Conservation (phyloP, 805 yeast genomes). For the Alloascoidea africana region DNA sequence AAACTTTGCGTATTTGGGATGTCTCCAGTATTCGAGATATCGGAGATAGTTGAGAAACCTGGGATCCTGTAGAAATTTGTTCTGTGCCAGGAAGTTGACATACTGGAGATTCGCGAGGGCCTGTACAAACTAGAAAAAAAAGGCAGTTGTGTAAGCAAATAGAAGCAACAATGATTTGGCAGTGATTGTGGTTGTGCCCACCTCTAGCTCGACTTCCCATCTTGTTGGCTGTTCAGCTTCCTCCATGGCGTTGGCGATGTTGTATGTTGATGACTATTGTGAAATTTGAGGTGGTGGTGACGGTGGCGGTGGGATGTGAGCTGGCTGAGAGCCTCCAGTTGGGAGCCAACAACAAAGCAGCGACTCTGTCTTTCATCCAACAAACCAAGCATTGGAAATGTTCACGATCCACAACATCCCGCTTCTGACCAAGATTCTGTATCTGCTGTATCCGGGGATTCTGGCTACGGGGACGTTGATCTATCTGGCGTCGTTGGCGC, state of each 20-base stretch:
- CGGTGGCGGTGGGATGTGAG: background rate
- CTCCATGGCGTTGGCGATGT: background rate
- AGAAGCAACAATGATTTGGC: conserved; percentile 2
- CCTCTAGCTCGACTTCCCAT: conserved; percentile 82
- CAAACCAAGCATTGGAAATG: no score
- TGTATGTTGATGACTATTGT: no score
- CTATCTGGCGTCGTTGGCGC: conserved; percentile 5
- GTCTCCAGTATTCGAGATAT: conserved; percentile 77
- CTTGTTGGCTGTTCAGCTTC: conserved; percentile 41
- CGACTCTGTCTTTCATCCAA: no score
- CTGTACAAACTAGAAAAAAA: conserved; percentile 54
- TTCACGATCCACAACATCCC: no score
- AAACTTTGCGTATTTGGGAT: conserved; percentile 53
- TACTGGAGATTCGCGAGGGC: conserved; percentile 83
- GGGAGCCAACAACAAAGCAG: no score
- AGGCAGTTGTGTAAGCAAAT: background rate
- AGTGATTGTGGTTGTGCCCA: no score
- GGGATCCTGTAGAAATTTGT: conserved; percentile 54
- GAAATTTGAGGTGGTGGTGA: no score
- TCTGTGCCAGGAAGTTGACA: conserved; percentile 75
- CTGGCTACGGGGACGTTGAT: conserved; percentile 13
- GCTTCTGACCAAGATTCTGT: no score
- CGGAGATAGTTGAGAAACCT: conserved; percentile 61
- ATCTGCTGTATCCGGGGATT: conserved; percentile 12
- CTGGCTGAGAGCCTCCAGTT: background rate